phyloP scores from a whole-genome alignment of 2,329 filamentous ascomycete genomes.

The Aspergillus fijiensis region DNA sequence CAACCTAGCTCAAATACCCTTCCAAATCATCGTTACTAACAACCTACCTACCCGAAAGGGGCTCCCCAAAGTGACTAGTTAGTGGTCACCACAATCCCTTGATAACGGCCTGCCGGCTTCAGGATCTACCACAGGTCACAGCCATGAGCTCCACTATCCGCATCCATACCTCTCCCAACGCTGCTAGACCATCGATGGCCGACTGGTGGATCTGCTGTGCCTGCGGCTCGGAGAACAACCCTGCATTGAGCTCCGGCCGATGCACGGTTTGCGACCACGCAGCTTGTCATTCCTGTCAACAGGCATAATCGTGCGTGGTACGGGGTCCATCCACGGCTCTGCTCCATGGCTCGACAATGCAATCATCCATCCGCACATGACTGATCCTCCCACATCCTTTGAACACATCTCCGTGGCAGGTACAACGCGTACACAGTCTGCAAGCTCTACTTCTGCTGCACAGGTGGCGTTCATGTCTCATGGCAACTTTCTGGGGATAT shows the following conservation, averaged over 20 bases:
- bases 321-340: no score
- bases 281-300: background rate
- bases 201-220: constrained; percentile 27
- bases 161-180: background rate
- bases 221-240: constrained; percentile 22
- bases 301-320: no score
- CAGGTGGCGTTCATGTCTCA: no score
- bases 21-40: background rate
- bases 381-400: no score
- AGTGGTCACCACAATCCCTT: background rate
- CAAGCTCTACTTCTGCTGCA: no score
- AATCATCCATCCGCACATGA: no score
- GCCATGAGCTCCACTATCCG: background rate
- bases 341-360: no score
- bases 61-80: background rate
- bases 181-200: constrained; percentile 5
- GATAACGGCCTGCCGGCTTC: background rate
- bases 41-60: background rate
- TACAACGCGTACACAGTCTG: no score
- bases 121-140: background rate
- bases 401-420: no score
- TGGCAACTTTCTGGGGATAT: no score
- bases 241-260: constrained; percentile 13
- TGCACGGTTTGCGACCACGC: constrained; percentile 25
- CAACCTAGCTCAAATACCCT: no score